A percentile compares a stretch with the other conserved stretches of the same genome.
phyloP scores from a whole-genome alignment of 331 rosid genomes.

The Quercus phellos region DNA sequence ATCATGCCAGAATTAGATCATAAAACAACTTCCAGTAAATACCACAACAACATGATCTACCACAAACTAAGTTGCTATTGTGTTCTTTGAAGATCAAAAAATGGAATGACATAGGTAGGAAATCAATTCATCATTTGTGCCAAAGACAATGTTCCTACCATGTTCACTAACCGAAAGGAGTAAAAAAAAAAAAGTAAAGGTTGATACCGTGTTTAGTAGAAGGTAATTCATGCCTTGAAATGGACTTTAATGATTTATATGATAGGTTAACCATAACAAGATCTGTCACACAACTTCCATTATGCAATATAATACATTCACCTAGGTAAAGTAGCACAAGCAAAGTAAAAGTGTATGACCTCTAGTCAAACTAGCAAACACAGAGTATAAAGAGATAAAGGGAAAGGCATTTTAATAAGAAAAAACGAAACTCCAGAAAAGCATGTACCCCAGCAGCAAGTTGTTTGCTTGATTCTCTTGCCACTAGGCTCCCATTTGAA shows the following conservation, averaged over 20 bases:
- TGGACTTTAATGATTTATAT: too few relatives aligned
- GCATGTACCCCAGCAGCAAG: slow-evolving; percentile 74
- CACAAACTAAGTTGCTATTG: background rate
- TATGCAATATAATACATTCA: background rate
- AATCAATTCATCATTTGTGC: too few relatives aligned
- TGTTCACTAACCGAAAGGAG: too few relatives aligned
- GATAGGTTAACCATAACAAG: too few relatives aligned
- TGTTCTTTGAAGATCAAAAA: too few relatives aligned
- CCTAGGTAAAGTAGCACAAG: background rate
- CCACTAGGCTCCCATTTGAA: slow-evolving; percentile 86
- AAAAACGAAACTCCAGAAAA: slow-evolving; percentile 11
- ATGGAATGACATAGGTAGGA: too few relatives aligned
- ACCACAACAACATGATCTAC: background rate
- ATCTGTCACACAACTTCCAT: too few relatives aligned
- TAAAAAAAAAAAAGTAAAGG: too few relatives aligned
- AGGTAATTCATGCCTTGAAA: accelerated
- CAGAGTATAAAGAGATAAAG: background rate
- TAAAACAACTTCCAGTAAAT: background rate
- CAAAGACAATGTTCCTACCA: too few relatives aligned
- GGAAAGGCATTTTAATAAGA: background rate
- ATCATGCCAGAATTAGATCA: background rate
- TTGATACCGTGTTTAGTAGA: too few relatives aligned
- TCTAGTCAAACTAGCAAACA: background rate
- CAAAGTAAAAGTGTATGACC: background rate
- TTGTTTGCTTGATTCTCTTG: slow-evolving; percentile 92